A percentile compares a stretch with the other conserved stretches of the same genome.
Evolutionary conservation across 2,329 filamentous ascomycete genomes (phyloP).

Genomic region (Monilinia fructicola): DNA sequence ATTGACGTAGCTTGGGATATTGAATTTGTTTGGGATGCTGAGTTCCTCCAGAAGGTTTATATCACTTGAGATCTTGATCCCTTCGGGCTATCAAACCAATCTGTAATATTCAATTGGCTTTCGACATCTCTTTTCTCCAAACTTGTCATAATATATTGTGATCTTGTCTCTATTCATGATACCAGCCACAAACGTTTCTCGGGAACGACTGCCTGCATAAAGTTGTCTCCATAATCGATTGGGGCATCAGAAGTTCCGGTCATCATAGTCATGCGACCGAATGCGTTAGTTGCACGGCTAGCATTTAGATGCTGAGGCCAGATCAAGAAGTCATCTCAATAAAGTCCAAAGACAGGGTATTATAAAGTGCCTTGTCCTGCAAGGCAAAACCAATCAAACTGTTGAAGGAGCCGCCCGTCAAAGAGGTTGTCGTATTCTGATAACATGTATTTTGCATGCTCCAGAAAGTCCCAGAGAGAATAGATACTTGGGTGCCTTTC

Average conservation of each 20-base stretch:
- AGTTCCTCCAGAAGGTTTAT: too few species aligned
- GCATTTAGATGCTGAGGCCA: not conserved
- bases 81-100: too few species aligned
- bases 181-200: slow-evolving; percentile 21
- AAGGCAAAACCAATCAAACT: slow-evolving; percentile 42
- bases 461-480: slow-evolving; percentile 47
- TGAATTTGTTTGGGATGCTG: too few species aligned
- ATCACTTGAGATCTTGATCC: too few species aligned
- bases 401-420: slow-evolving; percentile 39
- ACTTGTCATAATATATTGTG: too few species aligned
- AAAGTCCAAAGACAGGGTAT: too few species aligned
- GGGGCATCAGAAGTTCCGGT: slow-evolving; percentile 25
- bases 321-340: not conserved
- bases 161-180: not conserved
- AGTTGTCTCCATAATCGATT: slow-evolving; percentile 28
- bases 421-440: slow-evolving; percentile 45
- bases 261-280: slow-evolving; percentile 27
- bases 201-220: slow-evolving; percentile 28
- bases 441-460: slow-evolving; percentile 46
- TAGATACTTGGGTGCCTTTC: slow-evolving; percentile 39
- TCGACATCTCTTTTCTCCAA: too few species aligned
- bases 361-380: slow-evolving; percentile 24
- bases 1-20: too few species aligned
- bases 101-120: too few species aligned
- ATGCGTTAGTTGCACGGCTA: not conserved